Evolutionary conservation across 2,329 filamentous ascomycete species (phyloP), one percentile per base, ranked within the genome.

Genomic region (Aspergillus aculeatus): DNA sequence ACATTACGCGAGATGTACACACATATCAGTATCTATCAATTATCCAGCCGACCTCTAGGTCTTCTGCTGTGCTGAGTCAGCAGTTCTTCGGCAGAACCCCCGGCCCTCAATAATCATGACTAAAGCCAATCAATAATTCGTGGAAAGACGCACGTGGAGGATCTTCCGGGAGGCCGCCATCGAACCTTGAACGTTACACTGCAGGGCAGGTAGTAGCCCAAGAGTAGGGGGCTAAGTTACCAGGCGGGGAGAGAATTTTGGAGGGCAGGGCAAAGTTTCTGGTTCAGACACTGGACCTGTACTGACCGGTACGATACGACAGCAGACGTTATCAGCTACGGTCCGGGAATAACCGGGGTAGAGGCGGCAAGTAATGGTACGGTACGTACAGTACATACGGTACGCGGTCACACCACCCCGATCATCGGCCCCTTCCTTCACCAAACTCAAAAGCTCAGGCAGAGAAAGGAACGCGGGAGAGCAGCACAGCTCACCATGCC

Each of bases 91-190:
- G 16, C 14, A 29, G 6, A 41, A 9, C 16, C 38, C 14, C 23
- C 23, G 23, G 23, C 23, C 38, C 16, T 19, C 38, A 19, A 19
- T 19, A 4, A 14, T n/a, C 38, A 44, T 44, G 14, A 44, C 38
- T 14, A 44, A 31, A 31, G 31, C 19, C n/a, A n/a, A 29, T 55
- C 3, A 50, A 19, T 50, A 24, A 35, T 29, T 38, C n/a, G 11
- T 48, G 49, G 32, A 49, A 50, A 58, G 24, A 55, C 50, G 58
- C 64, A 64, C 62, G 64, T 64, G 62, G 64, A 62, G 51, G 64
- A 64, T 65, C 62, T 64, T 64, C 62, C 64, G 60, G 62, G 60
- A 64, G 62, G 62, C 62, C 61, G 62, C 62, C 57, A 57, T 47
- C 48, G 44, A 58, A 60, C 56, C 57, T 63, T 60, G 54, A 57